A percentile compares a stretch with the other conserved stretches of the same genome.
Evolutionary conservation across 2,329 filamentous ascomycete genomes (phyloP).

Genomic region (Dactylellina haptotyla): DNA sequence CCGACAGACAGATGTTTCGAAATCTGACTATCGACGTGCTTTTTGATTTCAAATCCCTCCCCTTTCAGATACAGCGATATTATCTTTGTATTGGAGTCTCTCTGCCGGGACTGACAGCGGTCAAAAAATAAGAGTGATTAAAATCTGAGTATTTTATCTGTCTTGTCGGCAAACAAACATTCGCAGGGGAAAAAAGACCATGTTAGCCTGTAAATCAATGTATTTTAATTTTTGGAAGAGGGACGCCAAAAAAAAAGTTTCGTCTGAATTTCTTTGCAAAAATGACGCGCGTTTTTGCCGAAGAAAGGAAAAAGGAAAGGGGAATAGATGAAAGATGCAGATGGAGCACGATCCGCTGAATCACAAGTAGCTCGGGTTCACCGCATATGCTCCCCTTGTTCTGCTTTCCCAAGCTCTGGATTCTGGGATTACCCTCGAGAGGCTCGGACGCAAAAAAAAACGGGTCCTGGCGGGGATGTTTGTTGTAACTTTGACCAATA

Average conservation of each 20-base stretch:
- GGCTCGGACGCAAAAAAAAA: neutral
- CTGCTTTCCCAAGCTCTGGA: neutral
- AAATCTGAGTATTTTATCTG: slow-evolving; percentile 21
- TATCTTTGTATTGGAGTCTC: neutral
- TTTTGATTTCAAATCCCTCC: slow-evolving; percentile 17
- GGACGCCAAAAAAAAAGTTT: slow-evolving; percentile 16
- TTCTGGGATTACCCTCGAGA: slow-evolving; percentile 26
- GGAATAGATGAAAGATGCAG: neutral
- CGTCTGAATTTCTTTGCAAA: slow-evolving; percentile 8
- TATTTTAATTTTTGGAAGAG: neutral
- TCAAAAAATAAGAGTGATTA: no score
- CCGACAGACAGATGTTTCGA: neutral
- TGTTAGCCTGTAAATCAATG: slow-evolving; percentile 6
- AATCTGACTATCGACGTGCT: neutral
- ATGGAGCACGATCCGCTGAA: neutral
- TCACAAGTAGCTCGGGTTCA: slow-evolving; percentile 5
- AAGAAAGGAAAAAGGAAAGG: slow-evolving; percentile 3
- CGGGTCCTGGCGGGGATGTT: slow-evolving; percentile 4
- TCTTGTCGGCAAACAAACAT: slow-evolving; percentile 12
- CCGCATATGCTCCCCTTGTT: slow-evolving; percentile 19
- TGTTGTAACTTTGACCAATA: neutral
- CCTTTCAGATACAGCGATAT: slow-evolving; percentile 2
- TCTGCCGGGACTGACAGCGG: no score
- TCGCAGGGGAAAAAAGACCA: slow-evolving; percentile 1
- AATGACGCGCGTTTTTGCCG: slow-evolving; percentile 12